These are phyloP conservation scores for Orbilia ellipsospora DNA, from an alignment of 2,329 filamentous ascomycete species.

Conservation along the genomic window DNA sequence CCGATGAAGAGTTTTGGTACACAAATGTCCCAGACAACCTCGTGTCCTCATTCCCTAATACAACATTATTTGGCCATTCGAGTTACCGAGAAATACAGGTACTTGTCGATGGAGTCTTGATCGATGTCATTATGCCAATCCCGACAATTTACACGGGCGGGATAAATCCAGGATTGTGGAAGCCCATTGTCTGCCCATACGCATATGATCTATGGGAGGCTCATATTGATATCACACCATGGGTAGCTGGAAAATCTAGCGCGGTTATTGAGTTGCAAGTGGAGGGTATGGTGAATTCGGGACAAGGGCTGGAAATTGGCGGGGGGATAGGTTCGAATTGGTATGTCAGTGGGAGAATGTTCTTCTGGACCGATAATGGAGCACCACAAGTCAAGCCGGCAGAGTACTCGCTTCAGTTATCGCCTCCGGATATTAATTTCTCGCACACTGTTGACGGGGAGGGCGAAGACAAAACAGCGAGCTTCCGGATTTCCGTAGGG, in stretches of 20 bases:
- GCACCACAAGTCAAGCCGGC: slow-evolving; percentile 65
- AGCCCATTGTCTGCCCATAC: slow-evolving; percentile 81
- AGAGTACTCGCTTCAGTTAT: slow-evolving; percentile 15
- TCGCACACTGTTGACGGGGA: slow-evolving; percentile 14
- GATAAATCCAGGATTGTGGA: slow-evolving; percentile 78
- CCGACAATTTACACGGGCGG: slow-evolving; percentile 85
- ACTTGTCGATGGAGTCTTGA: slow-evolving; percentile 76
- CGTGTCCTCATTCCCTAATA: slow-evolving; percentile 69
- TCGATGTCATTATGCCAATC: slow-evolving; percentile 83
- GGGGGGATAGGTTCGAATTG: slow-evolving; percentile 72
- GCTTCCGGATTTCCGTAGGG: slow-evolving; percentile 22
- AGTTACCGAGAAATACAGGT: slow-evolving; percentile 83
- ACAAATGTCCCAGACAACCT: slow-evolving; percentile 76
- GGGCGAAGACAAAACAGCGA: slow-evolving; percentile 9
- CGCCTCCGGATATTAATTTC: slow-evolving; percentile 14
- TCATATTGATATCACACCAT: slow-evolving; percentile 84
- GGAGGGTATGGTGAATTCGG: slow-evolving; percentile 22
- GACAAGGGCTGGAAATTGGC: slow-evolving; percentile 20
- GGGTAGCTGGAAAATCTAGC: slow-evolving; percentile 61
- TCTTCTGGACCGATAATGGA: slow-evolving; percentile 75
- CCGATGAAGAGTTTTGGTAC: slow-evolving; percentile 86
- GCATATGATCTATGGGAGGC: slow-evolving; percentile 82
- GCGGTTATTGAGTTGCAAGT: slow-evolving; percentile 36
- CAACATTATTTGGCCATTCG: slow-evolving; percentile 73
- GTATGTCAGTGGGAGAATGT: slow-evolving; percentile 82